Conservation (phyloP, 805 yeast genomes). For the Sungouiozyma intestinalis region DNA sequence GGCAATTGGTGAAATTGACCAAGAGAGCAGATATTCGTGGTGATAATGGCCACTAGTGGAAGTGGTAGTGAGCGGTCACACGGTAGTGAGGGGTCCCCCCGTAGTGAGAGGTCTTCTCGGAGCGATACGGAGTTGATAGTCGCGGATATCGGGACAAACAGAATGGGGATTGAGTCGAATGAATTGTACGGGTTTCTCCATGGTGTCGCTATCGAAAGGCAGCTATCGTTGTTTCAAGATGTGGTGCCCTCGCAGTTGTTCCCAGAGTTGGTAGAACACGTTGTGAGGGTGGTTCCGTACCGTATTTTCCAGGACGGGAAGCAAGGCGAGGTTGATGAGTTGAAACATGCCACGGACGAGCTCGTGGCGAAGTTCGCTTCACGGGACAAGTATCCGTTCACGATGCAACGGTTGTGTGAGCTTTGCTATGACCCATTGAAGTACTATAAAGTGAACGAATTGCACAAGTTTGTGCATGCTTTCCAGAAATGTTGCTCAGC, state of each 20-base stretch:
- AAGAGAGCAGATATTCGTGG: too few relatives aligned
- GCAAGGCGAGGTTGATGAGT: constrained; percentile 1
- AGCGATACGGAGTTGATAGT: not conserved
- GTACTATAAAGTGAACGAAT: constrained; percentile 27
- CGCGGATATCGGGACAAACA: constrained; percentile 6
- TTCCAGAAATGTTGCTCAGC: constrained; percentile 27
- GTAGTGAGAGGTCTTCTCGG: not conserved
- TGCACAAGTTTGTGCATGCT: constrained; percentile 38
- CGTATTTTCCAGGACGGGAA: constrained; percentile 11
- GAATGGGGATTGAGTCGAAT: constrained; percentile 20
- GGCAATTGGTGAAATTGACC: too few relatives aligned
- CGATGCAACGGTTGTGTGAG: constrained; percentile 39
- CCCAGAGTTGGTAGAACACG: constrained; percentile 15
- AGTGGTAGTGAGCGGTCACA: too few relatives aligned
- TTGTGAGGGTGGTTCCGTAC: constrained; percentile 19
- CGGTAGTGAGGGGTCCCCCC: too few relatives aligned
- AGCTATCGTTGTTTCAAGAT: constrained; percentile 1
- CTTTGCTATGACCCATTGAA: constrained; percentile 35
- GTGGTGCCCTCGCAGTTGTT: constrained; percentile 9
- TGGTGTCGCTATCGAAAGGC: constrained; percentile 9
- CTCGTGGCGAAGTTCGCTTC: constrained; percentile 11
- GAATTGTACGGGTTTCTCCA: constrained; percentile 11
- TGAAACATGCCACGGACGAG: constrained; percentile 8
- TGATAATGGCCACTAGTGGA: too few relatives aligned
- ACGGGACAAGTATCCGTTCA: constrained; percentile 33